Base-by-base conservation (phyloP, 1,139 yeast genomes). In the Suhomyces wounanorum region DNA sequence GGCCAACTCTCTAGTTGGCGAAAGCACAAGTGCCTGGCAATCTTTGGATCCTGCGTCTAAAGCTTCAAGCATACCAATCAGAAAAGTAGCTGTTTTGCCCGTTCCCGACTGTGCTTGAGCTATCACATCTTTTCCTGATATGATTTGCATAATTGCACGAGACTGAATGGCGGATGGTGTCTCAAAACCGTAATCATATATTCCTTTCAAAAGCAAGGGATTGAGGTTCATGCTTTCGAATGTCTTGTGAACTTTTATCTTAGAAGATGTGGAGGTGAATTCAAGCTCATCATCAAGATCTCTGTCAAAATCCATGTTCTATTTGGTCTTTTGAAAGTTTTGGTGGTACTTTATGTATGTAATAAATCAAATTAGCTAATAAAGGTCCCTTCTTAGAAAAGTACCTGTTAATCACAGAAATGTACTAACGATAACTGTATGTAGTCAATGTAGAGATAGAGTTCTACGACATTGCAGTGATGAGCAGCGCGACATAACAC, bases 61-160 rank as follows among this genome's bases (percentile, higher is more conserved):
- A 17, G 80, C 90, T 66, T 92, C 91, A 50, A 94, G 74, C 86
- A 89, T 87, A 10, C 97, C 96, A 51, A 94, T 90, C 14, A 96
- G 81, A 67, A 94, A 94, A 0, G 99, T 94, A 18, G 98, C 99
- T 0, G 99, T 94, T 68, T 94, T 94, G 64, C 99, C 99, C 1
- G 99, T 94, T 55, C 99, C 99, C 5, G 97, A 89, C 67, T 94
- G 99, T 10, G 98, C 97, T 70, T 94, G 99, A 21, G 98, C 98
- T 54, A 94, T 89, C 2, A 94, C 89, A 67, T 94, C 99, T 61
- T 86, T 81, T 5, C 97, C 98, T 48, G 86, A 81, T 49, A 92
- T 90, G 55, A 92, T 91, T 64, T 92, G 98, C 72, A 88, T 81
- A 51, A 94, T 94, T 35, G 97, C 99, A 60, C 98, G 78, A 41